Evolutionary conservation across 331 rosid species (phyloP).

Genomic region (Pyracantha coccinea): DNA sequence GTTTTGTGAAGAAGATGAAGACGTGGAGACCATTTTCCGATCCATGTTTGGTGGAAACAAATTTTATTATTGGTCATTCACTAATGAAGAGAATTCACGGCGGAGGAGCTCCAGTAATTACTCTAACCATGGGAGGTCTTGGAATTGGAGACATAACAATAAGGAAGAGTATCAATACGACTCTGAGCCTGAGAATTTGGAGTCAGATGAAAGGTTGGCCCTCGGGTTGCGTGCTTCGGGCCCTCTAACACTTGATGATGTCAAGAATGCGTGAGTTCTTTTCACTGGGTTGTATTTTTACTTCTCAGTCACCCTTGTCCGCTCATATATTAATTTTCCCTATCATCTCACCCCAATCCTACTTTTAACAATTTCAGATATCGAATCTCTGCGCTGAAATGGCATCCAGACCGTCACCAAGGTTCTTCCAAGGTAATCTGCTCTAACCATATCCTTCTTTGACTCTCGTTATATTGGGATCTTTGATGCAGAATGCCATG

Average conservation of each 20-base stretch:
- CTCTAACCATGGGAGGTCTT: slow-evolving; percentile 24
- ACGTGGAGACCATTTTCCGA: slow-evolving; percentile 49
- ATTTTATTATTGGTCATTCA: slow-evolving; percentile 51
- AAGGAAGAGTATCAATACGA: slow-evolving; percentile 15
- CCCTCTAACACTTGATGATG: slow-evolving; percentile 68
- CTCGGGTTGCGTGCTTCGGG: slow-evolving; percentile 73
- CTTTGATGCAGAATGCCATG: not conserved
- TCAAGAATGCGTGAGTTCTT: slow-evolving; percentile 72
- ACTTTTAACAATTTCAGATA: slow-evolving; percentile 34
- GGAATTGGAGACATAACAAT: not conserved
- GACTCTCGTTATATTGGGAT: not conserved
- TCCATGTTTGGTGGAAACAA: slow-evolving; percentile 57
- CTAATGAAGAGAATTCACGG: slow-evolving; percentile 55
- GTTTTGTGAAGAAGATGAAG: slow-evolving; percentile 57
- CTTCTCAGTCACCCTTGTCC: not conserved
- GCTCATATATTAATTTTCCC: not conserved
- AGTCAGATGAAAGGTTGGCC: slow-evolving; percentile 46
- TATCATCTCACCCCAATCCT: not conserved
- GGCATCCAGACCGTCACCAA: slow-evolving; percentile 96
- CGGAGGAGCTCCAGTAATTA: slow-evolving; percentile 52
- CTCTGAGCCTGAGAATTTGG: slow-evolving; percentile 32
- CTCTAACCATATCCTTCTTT: not conserved
- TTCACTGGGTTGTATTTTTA: not conserved
- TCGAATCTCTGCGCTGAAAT: slow-evolving; percentile 67
- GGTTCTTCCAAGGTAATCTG: slow-evolving; percentile 66